Evolutionary conservation across 495 filamentous ascomycete genomes (phyloP).

Genomic region (Bathelium albidoporum): DNA sequence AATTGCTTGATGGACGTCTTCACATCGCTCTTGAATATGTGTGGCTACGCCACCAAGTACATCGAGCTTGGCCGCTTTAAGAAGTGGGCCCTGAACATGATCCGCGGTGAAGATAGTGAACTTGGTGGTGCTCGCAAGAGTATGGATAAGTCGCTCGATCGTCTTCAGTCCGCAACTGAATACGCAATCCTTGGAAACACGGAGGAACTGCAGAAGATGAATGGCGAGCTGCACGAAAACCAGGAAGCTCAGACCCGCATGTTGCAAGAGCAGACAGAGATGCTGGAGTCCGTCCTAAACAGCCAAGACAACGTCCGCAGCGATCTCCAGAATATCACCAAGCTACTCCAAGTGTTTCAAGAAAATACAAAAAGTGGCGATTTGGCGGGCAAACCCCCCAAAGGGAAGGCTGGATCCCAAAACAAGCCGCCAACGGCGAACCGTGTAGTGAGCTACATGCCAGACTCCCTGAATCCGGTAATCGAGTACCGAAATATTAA

Average conservation of each 20-base stretch:
- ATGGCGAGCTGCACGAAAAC: constrained; percentile 5
- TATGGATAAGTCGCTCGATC: constrained; percentile 16
- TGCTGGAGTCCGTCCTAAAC: constrained; percentile 7
- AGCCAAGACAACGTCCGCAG: constrained; percentile 8
- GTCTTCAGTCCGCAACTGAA: constrained; percentile 19
- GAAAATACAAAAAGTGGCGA: constrained; percentile 8
- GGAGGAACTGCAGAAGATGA: constrained; percentile 14
- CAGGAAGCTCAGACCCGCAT: constrained; percentile 5
- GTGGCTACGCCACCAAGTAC: constrained; percentile 22
- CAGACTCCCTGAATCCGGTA: constrained; percentile 6
- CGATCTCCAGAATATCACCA: constrained; percentile 2
- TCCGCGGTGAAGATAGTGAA: constrained; percentile 17
- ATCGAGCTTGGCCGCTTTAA: constrained; percentile 20
- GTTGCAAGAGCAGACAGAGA: constrained; percentile 15
- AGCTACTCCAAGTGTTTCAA: constrained; percentile 11
- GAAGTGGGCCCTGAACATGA: constrained; percentile 19
- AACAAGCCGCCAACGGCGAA: constrained; percentile 8
- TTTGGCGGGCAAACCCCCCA: background rate
- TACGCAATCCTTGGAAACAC: constrained; percentile 19
- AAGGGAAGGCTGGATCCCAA: background rate
- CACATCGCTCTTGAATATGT: constrained; percentile 19
- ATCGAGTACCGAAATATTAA: constrained; percentile 13
- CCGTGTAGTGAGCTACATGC: constrained; percentile 10
- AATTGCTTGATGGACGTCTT: constrained; percentile 22
- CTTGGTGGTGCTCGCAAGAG: constrained; percentile 15